Conservation (phyloP, 768 basidiomycete genomes). For the Suillus sp. region DNA sequence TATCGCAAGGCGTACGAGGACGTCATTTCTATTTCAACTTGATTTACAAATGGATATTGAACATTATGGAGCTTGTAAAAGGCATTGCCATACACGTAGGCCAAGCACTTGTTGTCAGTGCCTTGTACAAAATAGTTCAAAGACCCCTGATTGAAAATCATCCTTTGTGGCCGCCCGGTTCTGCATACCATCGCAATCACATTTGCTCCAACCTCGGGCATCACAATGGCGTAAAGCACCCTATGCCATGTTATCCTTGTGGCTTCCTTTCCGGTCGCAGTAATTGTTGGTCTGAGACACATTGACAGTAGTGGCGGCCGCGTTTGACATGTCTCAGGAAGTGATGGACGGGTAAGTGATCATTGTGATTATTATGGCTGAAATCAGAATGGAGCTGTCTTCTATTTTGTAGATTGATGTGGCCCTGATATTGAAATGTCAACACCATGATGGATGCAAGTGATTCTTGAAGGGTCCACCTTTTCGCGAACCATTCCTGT, state of each 20-base stretch:
- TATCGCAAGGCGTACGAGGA: neutral
- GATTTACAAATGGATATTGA: neutral
- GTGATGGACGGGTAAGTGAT: neutral
- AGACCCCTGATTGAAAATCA: neutral
- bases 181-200: neutral
- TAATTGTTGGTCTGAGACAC: neutral
- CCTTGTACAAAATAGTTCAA: neutral
- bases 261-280: neutral
- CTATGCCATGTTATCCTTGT: neutral
- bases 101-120: neutral
- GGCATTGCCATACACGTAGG: neutral
- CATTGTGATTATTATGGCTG: neutral
- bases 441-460: neutral
- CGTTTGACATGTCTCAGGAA: neutral
- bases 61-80: neutral
- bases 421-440: neutral
- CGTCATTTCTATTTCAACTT: neutral
- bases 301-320: neutral
- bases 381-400: neutral
- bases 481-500: neutral
- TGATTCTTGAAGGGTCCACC: neutral
- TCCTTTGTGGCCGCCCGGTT: neutral
- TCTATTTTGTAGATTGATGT: neutral
- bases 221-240: neutral
- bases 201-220: neutral